These are phyloP conservation scores for Fraxinus excelsior DNA, from an alignment of 257 asterid genomes.

Conservation along the genomic window DNA sequence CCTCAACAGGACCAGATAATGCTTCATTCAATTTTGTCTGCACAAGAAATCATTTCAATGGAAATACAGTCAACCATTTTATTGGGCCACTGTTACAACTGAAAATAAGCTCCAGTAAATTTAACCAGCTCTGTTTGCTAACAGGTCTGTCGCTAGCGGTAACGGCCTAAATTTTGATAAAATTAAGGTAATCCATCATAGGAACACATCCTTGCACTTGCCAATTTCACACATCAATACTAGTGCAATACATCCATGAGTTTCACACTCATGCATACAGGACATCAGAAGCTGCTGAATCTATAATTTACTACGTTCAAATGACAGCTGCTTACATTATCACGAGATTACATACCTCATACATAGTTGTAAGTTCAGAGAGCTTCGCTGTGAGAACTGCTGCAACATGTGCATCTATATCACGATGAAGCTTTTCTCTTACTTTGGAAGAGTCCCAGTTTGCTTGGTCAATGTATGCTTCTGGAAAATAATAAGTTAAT, in stretches of 20 bases:
- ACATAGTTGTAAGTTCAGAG: slow-evolving; percentile 61
- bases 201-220: not conserved
- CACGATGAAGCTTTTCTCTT: slow-evolving; percentile 86
- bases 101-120: not conserved
- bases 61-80: not conserved
- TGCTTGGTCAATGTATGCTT: slow-evolving; percentile 72
- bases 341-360: slow-evolving; percentile 59
- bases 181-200: not conserved
- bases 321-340: not conserved
- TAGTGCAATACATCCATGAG: not conserved
- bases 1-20: slow-evolving; percentile 84
- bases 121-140: not conserved
- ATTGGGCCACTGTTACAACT: not conserved
- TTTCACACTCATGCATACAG: not conserved
- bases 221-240: not conserved
- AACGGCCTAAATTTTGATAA: not conserved
- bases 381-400: slow-evolving; percentile 70
- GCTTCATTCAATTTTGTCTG: slow-evolving; percentile 80
- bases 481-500: slow-evolving; percentile 32
- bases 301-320: not conserved
- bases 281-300: not conserved
- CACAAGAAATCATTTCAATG: slow-evolving; percentile 31
- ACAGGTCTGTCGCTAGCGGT: not conserved
- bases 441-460: slow-evolving; percentile 89
- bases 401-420: slow-evolving; percentile 77